These are phyloP conservation scores for Didymella pomorum DNA, from an alignment of 2,329 filamentous ascomycete species.

Conservation along the genomic window DNA sequence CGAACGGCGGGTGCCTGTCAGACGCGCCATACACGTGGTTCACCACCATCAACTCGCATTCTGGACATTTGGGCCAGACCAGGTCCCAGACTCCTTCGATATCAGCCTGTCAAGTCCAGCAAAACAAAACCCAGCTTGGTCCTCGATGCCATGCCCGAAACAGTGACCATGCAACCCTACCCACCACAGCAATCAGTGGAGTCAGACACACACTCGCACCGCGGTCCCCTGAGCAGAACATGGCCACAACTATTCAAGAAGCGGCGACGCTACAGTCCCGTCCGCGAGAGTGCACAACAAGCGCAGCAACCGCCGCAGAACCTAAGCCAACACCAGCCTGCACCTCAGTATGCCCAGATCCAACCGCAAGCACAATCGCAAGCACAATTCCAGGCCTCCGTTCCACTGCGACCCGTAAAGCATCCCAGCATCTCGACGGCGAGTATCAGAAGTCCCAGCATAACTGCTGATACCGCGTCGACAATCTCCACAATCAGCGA, in stretches of 20 bases:
- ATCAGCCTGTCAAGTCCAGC: neutral
- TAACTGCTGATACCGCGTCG: conserved; percentile 34
- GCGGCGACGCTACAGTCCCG: conserved; percentile 42
- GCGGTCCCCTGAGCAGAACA: conserved; percentile 40
- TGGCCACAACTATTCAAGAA: conserved; percentile 46
- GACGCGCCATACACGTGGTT: conserved; percentile 5
- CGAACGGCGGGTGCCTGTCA: conserved; percentile 10
- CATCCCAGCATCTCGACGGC: conserved; percentile 24
- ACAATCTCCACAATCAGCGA: conserved; percentile 38
- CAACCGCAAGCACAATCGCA: conserved; percentile 14
- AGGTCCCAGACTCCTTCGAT: neutral
- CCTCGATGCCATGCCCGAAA: conserved; percentile 6
- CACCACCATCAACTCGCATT: neutral
- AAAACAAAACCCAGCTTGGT: neutral
- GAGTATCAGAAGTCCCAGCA: conserved; percentile 30
- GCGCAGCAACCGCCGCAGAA: conserved; percentile 8
- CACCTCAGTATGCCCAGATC: conserved; percentile 9
- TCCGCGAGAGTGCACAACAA: conserved; percentile 37
- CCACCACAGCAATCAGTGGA: conserved; percentile 25
- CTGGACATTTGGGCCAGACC: neutral
- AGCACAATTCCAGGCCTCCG: conserved; percentile 22
- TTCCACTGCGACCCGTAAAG: conserved; percentile 27
- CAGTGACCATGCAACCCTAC: conserved; percentile 36
- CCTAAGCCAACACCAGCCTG: neutral
- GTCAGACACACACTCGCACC: conserved; percentile 33